A percentile compares a stretch with the other conserved stretches of the same genome.
phyloP scores from a whole-genome alignment of 495 filamentous ascomycete species.

The Lineolata rhizophorae region DNA sequence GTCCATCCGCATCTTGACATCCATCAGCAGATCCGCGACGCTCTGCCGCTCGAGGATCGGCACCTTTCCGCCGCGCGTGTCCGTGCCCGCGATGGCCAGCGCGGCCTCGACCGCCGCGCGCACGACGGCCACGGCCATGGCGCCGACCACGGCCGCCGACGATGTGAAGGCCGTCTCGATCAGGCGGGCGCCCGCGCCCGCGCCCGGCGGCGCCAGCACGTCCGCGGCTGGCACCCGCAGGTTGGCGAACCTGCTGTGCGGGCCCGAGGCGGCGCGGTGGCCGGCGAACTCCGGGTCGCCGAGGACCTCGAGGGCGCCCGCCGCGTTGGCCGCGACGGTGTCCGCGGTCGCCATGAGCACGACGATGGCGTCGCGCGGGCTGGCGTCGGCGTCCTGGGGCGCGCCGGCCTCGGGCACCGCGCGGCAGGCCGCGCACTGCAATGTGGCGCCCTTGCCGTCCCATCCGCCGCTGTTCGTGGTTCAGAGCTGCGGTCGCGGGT shows the following conservation, averaged over 20 bases:
- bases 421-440: slow-evolving; percentile 32
- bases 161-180: slow-evolving; percentile 20
- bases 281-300: slow-evolving; percentile 21
- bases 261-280: slow-evolving; percentile 24
- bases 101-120: slow-evolving; percentile 29
- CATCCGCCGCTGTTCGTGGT: slow-evolving; percentile 31
- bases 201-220: slow-evolving; percentile 21
- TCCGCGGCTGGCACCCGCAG: slow-evolving; percentile 25
- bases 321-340: slow-evolving; percentile 20
- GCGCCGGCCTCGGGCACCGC: slow-evolving; percentile 4
- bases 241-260: slow-evolving; percentile 24
- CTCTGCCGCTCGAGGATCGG: slow-evolving; percentile 26
- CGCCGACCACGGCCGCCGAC: slow-evolving; percentile 27
- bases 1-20: slow-evolving; percentile 31
- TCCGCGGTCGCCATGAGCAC: slow-evolving; percentile 26
- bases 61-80: slow-evolving; percentile 20
- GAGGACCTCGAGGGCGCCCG: slow-evolving; percentile 21
- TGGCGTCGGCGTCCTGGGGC: slow-evolving; percentile 5
- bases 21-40: slow-evolving; percentile 27
- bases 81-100: slow-evolving; percentile 23
- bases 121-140: slow-evolving; percentile 31
- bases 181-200: slow-evolving; percentile 21
- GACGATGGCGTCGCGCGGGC: slow-evolving; percentile 22
- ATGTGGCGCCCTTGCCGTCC: slow-evolving; percentile 28
- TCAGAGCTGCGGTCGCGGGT: slow-evolving; percentile 20